Evolutionary conservation across 208 protist species (phyloP).

Genomic region (Strigomonas galati): DNA sequence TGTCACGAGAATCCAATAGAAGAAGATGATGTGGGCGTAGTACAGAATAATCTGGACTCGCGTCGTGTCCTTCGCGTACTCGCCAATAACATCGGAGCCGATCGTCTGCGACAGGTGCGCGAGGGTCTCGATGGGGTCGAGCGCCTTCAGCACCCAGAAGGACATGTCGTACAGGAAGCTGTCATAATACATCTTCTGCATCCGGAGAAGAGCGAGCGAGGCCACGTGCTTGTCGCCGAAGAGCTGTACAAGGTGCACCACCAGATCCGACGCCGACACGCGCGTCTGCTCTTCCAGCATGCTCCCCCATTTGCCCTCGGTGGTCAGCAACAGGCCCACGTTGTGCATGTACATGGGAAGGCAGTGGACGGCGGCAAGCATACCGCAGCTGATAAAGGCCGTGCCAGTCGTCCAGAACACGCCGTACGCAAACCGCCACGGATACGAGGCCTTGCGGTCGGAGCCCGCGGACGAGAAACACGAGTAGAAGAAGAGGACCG

Average conservation of each 20-base stretch:
- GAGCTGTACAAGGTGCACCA: conserved; percentile 19
- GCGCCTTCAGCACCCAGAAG: conserved; percentile 33
- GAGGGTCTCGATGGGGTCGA: conserved; percentile 70
- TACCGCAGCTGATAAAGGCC: conserved; percentile 39
- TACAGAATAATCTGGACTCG: conserved; percentile 52
- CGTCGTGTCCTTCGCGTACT: conserved; percentile 32
- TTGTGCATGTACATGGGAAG: conserved; percentile 47
- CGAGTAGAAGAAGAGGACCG: conserved; percentile 42
- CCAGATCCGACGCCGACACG: conserved; percentile 13
- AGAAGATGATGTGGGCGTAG: conserved; percentile 64
- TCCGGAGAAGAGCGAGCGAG: conserved; percentile 2
- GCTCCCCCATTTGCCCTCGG: conserved; percentile 43
- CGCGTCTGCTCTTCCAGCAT: conserved; percentile 52
- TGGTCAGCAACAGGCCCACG: conserved; percentile 44
- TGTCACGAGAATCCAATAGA: conserved; percentile 81
- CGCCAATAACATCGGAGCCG: conserved; percentile 34
- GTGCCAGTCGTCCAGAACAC: conserved; percentile 48
- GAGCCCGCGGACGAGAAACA: conserved; percentile 52
- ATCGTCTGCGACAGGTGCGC: conserved; percentile 46
- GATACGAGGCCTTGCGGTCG: conserved; percentile 32
- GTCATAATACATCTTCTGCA: conserved; percentile 18
- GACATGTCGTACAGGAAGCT: conserved; percentile 20
- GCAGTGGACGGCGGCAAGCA: conserved; percentile 47
- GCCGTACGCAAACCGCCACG: conserved; percentile 50
- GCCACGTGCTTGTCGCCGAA: conserved; percentile 25